Evolutionary conservation across 2,329 filamentous ascomycete species (phyloP), one percentile per base, ranked within the genome.

Genomic region (Cercospora beticola): DNA sequence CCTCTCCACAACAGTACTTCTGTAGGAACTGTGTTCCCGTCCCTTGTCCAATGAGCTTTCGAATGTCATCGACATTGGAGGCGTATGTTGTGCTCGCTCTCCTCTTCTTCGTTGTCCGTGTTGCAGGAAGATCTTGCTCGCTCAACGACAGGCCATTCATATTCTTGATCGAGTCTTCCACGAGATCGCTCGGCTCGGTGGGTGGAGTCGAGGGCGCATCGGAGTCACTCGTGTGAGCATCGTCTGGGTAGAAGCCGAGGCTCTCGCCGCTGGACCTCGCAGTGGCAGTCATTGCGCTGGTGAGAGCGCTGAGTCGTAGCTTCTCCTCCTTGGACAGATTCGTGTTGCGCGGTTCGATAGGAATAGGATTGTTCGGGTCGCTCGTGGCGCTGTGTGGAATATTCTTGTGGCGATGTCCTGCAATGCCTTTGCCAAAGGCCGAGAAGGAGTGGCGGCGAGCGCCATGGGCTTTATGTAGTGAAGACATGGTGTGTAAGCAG

Each of bases 1-100:
- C 88, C 68, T 88, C 88, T 49, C 88, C 88, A 73, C 86, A 88
- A 80, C 88, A 90, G 75, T 86, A 85, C 70, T 87, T 88, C 75
- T 88, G 84, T 46, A 90, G 82, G 75, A 88, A 84, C 76, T 86
- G 83, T 28, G 87, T 89, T 59, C 86, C 86, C 16, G 81, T 82
- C 16, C 84, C 83, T 70, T 84, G 83, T 59, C 87, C 86, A 64
- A 90, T 80, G 49, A 90, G 82, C 65, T 84, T 80, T 73, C 83
- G 81, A 75, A 89, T 87, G 76, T 89, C 87, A 58, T 86, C 82
- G 0, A 86, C 72, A 40, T 75, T 83, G 73, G 84, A 86, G 0
- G 87, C 87, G 68, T 73, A 78, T 58, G 76, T 81, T 64, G 74
- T 75, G 76, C 68, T 78, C 75, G 67, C 77, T 75, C 77, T 70